phyloP scores from a whole-genome alignment of 1,284 basidiomycete species.

The Sporisorium reilianum region DNA sequence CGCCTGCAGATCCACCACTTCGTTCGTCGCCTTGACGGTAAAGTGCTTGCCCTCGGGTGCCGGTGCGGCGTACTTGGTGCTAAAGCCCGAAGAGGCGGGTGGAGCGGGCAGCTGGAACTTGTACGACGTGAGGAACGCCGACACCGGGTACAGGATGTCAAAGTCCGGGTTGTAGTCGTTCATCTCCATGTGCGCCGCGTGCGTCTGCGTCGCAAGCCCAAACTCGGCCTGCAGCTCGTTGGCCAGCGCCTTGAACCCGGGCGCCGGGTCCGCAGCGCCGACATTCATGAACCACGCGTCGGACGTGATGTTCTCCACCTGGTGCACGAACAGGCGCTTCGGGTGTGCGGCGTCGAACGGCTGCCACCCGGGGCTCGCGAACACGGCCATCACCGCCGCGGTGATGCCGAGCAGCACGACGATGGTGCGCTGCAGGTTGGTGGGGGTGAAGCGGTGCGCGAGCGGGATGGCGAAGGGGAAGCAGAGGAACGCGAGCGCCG shows the following conservation, averaged over 20 bases:
- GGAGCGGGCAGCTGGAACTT: slow-evolving; percentile 76
- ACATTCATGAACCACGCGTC: slow-evolving; percentile 84
- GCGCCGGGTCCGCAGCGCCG: slow-evolving; percentile 84
- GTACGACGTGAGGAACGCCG: slow-evolving; percentile 81
- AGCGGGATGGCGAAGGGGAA: slow-evolving; percentile 77
- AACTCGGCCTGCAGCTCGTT: slow-evolving; percentile 77
- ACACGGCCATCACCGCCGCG: slow-evolving; percentile 73
- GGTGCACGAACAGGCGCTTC: slow-evolving; percentile 85
- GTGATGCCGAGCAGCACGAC: slow-evolving; percentile 73
- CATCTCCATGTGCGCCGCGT: slow-evolving; percentile 66
- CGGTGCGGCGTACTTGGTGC: slow-evolving; percentile 37
- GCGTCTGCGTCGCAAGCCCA: slow-evolving; percentile 70
- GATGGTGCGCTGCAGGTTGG: slow-evolving; percentile 71
- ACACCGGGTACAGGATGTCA: slow-evolving; percentile 77
- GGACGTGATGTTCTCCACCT: slow-evolving; percentile 81
- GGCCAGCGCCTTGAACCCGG: slow-evolving; percentile 78
- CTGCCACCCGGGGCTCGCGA: slow-evolving; percentile 73
- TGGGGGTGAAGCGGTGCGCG: slow-evolving; percentile 77
- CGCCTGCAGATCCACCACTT: slow-evolving; percentile 74
- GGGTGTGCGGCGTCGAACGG: slow-evolving; percentile 89
- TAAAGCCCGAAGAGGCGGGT: slow-evolving; percentile 39
- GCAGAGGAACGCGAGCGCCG: slow-evolving; percentile 74
- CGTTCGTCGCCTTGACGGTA: slow-evolving; percentile 76
- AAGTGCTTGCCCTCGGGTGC: slow-evolving; percentile 70
- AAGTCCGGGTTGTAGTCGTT: slow-evolving; percentile 65